These are phyloP conservation scores for Margaritispora aquatica DNA, from an alignment of 495 filamentous ascomycete genomes.

Conservation along the genomic window DNA sequence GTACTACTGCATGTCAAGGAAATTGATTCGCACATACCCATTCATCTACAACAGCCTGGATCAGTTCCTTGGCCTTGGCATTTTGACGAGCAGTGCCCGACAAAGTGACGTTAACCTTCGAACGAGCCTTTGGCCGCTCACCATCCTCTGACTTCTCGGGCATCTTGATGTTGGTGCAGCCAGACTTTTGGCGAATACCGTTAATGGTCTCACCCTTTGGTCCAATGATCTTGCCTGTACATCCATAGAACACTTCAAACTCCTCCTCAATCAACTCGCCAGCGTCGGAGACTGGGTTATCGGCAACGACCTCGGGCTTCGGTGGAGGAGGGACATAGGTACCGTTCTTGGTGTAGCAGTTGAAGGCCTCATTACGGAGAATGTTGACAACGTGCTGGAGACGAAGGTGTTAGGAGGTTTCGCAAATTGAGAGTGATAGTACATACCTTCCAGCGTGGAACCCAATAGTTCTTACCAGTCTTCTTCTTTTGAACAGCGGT, in stretches of 20 bases:
- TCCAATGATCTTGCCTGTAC: constrained; percentile 2
- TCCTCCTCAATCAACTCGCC: background rate
- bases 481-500: background rate
- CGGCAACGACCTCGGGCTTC: background rate
- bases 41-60: constrained; percentile 4
- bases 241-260: background rate
- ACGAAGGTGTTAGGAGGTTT: background rate
- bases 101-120: background rate
- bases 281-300: background rate
- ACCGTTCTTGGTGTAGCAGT: constrained; percentile 5
- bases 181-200: background rate
- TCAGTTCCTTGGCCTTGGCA: background rate
- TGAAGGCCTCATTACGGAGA: background rate
- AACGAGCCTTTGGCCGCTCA: constrained; percentile 6
- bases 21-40: background rate
- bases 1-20: background rate
- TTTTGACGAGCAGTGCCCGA: background rate
- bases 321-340: background rate
- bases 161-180: constrained; percentile 9
- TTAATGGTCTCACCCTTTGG: background rate
- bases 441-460: constrained; percentile 10
- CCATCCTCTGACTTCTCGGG: constrained; percentile 4
- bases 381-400: constrained; percentile 6
- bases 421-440: background rate
- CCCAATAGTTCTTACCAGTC: constrained; percentile 5